Evolutionary conservation across 2,329 filamentous ascomycete species (phyloP).

Genomic region (Penicillium sp.): DNA sequence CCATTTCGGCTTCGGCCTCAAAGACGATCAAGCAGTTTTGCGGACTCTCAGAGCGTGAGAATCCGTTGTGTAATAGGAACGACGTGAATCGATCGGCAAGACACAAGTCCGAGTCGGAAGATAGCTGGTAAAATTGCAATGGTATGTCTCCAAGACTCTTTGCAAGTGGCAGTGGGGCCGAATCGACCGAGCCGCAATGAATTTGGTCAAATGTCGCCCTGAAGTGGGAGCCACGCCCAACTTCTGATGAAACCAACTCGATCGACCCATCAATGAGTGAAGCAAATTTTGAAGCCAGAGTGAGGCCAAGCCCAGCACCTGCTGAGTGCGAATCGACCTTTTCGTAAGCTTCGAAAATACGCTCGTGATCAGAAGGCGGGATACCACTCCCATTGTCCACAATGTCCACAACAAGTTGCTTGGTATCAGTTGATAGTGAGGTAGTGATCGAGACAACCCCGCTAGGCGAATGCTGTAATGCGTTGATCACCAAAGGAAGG

Average conservation of each 20-base stretch:
- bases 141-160: background rate
- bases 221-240: conserved; percentile 9
- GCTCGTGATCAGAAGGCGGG: conserved; percentile 2
- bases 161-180: background rate
- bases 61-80: background rate
- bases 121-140: background rate
- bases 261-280: conserved; percentile 7
- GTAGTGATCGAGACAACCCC: conserved; percentile 4
- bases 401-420: conserved; percentile 5
- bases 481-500: conserved; percentile 4
- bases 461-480: conserved; percentile 4
- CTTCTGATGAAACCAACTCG: conserved; percentile 5
- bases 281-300: conserved; percentile 9
- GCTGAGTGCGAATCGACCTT: conserved; percentile 8
- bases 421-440: background rate
- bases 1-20: background rate
- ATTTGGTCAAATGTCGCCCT: conserved; percentile 6
- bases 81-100: background rate
- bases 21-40: conserved; percentile 4
- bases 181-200: background rate
- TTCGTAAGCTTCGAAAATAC: conserved; percentile 11
- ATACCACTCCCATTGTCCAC: conserved; percentile 9
- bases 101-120: background rate
- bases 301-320: conserved; percentile 11
- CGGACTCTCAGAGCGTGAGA: background rate